Percentiles rank a stretch among this genome's conserved stretches.
phyloP scores from a whole-genome alignment of 108 stramenopile species.

The Cafeteria roenbergensis region DNA sequence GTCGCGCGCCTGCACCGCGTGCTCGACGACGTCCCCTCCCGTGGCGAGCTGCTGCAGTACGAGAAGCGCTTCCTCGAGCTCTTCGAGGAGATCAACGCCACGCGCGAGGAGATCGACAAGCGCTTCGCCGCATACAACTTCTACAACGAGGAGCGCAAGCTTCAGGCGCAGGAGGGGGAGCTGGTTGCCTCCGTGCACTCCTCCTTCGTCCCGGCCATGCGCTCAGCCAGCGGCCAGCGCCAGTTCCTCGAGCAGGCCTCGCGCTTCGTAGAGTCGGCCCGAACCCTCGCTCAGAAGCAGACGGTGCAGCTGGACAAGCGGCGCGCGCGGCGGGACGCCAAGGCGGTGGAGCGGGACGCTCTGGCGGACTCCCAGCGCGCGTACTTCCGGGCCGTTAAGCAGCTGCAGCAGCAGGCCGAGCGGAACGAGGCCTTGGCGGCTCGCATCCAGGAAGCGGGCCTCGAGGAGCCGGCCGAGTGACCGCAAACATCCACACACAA shows the following conservation, averaged over 20 bases:
- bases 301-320: background rate
- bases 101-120: too few species aligned
- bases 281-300: background rate
- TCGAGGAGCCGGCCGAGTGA: too few species aligned
- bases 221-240: background rate
- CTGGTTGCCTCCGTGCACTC: background rate
- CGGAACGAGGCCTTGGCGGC: background rate
- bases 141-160: too few species aligned
- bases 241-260: background rate
- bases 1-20: background rate
- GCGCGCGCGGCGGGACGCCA: background rate
- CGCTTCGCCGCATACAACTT: too few species aligned
- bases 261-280: background rate
- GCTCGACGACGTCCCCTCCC: background rate
- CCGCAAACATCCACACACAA: too few species aligned
- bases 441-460: background rate
- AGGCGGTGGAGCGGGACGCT: background rate
- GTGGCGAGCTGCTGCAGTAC: background rate
- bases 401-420: background rate
- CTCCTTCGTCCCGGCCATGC: background rate
- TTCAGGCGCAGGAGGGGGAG: background rate
- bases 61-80: background rate
- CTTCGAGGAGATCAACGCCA: background rate
- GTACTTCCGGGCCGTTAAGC: background rate
- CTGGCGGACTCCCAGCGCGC: background rate